phyloP scores from a whole-genome alignment of 306 rosid genomes.

The Gynostemma pentaphyllum region DNA sequence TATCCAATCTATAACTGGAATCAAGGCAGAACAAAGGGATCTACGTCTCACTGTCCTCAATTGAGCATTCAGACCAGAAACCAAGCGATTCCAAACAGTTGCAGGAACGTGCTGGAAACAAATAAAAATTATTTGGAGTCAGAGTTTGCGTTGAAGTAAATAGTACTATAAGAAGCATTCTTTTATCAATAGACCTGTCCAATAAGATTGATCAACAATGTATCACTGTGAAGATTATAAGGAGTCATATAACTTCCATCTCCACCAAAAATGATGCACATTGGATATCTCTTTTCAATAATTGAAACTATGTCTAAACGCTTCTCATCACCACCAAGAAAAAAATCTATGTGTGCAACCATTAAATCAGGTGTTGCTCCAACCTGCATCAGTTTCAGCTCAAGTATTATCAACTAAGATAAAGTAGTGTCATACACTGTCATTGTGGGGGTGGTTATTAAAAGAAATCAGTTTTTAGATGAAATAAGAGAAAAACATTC shows the following conservation, averaged over 20 bases:
- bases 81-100: constrained; percentile 95
- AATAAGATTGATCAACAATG: constrained; percentile 79
- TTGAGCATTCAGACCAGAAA: constrained; percentile 93
- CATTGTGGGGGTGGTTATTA: too few relatives aligned
- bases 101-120: constrained; percentile 82
- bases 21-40: constrained; percentile 65
- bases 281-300: constrained; percentile 89
- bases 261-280: constrained; percentile 98
- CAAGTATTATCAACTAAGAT: neutral
- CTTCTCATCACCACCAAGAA: constrained; percentile 98
- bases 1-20: constrained; percentile 75
- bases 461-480: too few relatives aligned
- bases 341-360: constrained; percentile 94
- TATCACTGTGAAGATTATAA: constrained; percentile 81
- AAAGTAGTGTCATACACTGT: neutral
- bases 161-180: constrained; percentile 9
- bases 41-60: constrained; percentile 81
- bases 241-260: constrained; percentile 95
- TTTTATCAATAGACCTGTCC: constrained; percentile 73
- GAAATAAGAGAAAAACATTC: too few relatives aligned
- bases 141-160: constrained; percentile 12
- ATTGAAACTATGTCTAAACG: constrained; percentile 84
- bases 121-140: constrained; percentile 6
- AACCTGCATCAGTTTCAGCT: constrained; percentile 50
- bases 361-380: constrained; percentile 91